Percentiles rank a stretch among this genome's conserved stretches.
Conservation (phyloP, 495 filamentous ascomycete species). For the Durotheca rogersii region DNA sequence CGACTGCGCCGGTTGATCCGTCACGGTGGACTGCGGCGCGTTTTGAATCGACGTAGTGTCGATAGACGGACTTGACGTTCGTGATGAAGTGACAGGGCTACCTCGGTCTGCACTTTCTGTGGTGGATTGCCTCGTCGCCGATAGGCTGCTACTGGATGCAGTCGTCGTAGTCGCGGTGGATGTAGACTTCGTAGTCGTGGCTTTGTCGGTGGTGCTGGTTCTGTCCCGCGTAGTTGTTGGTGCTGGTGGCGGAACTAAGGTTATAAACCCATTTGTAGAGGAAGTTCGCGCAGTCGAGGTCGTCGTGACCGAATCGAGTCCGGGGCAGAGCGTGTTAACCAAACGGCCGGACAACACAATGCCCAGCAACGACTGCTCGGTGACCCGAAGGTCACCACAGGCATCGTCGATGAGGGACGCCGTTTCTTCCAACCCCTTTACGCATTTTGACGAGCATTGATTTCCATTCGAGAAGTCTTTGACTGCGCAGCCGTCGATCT, state of each 20-base stretch:
- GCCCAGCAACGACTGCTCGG: constrained; percentile 36
- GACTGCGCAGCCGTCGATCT: constrained; percentile 36
- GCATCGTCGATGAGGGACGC: constrained; percentile 29
- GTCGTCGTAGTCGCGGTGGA: constrained; percentile 15
- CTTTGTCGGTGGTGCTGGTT: constrained; percentile 5
- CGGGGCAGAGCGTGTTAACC: constrained; percentile 40
- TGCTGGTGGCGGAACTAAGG: constrained; percentile 11
- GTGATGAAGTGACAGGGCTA: neutral
- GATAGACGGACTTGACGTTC: constrained; percentile 10
- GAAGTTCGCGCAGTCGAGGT: constrained; percentile 21
- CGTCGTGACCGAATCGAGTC: constrained; percentile 18
- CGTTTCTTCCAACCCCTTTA: constrained; percentile 30
- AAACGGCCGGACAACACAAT: constrained; percentile 39
- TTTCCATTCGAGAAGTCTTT: constrained; percentile 38
- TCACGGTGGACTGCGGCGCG: constrained; percentile 9
- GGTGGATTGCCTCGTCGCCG: constrained; percentile 12
- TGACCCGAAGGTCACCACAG: constrained; percentile 34
- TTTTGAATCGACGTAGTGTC: constrained; percentile 13
- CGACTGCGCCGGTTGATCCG: constrained; percentile 14
- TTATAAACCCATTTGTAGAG: constrained; percentile 19
- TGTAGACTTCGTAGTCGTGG: constrained; percentile 7
- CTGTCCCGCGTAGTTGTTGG: constrained; percentile 13
- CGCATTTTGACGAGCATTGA: constrained; percentile 41
- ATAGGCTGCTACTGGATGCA: constrained; percentile 1
- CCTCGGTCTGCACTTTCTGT: constrained; percentile 4